These are phyloP conservation scores for Kernera saxatilis DNA, from an alignment of 345 rosid species.

Conservation along the genomic window DNA sequence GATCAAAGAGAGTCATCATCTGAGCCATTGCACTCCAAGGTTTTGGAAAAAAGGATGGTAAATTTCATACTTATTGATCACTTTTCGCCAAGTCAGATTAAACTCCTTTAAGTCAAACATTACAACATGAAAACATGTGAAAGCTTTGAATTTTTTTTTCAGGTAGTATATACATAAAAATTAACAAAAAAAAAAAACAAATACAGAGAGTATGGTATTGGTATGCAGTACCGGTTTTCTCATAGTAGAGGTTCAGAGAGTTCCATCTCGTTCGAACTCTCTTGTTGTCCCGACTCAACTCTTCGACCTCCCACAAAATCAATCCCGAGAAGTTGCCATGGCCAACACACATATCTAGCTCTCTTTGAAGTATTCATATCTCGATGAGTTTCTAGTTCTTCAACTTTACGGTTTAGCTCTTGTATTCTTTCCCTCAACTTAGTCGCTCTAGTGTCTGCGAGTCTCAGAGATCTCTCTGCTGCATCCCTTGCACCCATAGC, in stretches of 20 bases:
- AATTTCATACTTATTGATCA: not conserved
- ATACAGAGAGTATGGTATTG: not conserved
- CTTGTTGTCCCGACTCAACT: conserved; percentile 41
- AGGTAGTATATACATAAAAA: conserved; percentile 16
- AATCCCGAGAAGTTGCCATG: conserved; percentile 97
- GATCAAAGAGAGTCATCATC: not conserved
- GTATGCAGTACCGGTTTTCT: conserved; percentile 19
- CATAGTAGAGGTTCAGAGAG: conserved; percentile 90
- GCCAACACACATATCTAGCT: conserved; percentile 90
- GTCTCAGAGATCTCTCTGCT: conserved; percentile 82
- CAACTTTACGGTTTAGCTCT: conserved; percentile 76
- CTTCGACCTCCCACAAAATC: conserved; percentile 68
- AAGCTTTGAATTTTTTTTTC: conserved; percentile 7
- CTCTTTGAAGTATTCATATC: conserved; percentile 46
- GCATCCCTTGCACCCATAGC: conserved; percentile 99
- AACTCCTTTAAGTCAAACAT: not conserved
- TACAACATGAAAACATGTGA: conserved; percentile 5
- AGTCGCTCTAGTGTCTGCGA: conserved; percentile 85
- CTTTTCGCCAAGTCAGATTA: not conserved
- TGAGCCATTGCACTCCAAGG: not conserved
- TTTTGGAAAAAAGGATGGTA: not conserved
- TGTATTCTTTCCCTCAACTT: conserved; percentile 90
- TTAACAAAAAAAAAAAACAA: not conserved
- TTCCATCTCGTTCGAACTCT: conserved; percentile 87
- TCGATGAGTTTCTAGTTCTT: conserved; percentile 70